phyloP scores from a whole-genome alignment of 2,329 filamentous ascomycete species.

The Purpureocillium lavendulum region DNA sequence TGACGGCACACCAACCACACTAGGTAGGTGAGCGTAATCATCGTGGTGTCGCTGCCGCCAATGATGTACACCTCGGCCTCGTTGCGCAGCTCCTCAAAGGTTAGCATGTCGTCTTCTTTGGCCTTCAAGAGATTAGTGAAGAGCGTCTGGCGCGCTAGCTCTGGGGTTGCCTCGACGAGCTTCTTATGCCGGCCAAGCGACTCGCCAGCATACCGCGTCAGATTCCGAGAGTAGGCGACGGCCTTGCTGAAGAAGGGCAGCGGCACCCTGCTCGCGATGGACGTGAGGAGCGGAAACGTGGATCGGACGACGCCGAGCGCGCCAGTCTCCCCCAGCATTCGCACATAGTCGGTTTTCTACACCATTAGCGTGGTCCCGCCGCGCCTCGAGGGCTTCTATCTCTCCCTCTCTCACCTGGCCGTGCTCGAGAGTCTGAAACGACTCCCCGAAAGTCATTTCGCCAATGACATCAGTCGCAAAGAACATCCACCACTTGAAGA shows the following conservation, averaged over 20 bases:
- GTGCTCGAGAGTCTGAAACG: slow-evolving; percentile 22
- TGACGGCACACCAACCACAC: slow-evolving; percentile 26
- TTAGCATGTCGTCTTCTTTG: slow-evolving; percentile 16
- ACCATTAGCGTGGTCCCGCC: slow-evolving; percentile 14
- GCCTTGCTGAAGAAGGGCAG: slow-evolving; percentile 13
- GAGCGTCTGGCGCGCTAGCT: slow-evolving; percentile 18
- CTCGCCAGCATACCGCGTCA: slow-evolving; percentile 15
- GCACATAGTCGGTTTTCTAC: slow-evolving; percentile 26
- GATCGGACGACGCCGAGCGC: slow-evolving; percentile 12
- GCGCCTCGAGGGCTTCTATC: too few relatives aligned
- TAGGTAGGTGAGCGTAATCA: slow-evolving; percentile 37
- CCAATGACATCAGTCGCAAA: slow-evolving; percentile 44
- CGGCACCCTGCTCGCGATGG: slow-evolving; percentile 11
- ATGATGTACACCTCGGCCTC: slow-evolving; percentile 31
- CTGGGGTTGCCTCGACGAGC: slow-evolving; percentile 10
- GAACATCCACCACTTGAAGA: slow-evolving; percentile 43
- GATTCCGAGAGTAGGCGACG: slow-evolving; percentile 2
- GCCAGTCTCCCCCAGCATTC: slow-evolving; percentile 23
- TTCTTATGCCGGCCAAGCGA: slow-evolving; percentile 18
- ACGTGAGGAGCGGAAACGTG: slow-evolving; percentile 18
- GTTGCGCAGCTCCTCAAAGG: slow-evolving; percentile 5
- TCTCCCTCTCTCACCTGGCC: slow-evolving; percentile 1
- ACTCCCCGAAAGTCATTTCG: slow-evolving; percentile 42
- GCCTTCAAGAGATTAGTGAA: slow-evolving; percentile 27
- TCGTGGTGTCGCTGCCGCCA: slow-evolving; percentile 41